phyloP scores from a whole-genome alignment of 1,284 basidiomycete species.

The Rhodotorula mucilaginosa region DNA sequence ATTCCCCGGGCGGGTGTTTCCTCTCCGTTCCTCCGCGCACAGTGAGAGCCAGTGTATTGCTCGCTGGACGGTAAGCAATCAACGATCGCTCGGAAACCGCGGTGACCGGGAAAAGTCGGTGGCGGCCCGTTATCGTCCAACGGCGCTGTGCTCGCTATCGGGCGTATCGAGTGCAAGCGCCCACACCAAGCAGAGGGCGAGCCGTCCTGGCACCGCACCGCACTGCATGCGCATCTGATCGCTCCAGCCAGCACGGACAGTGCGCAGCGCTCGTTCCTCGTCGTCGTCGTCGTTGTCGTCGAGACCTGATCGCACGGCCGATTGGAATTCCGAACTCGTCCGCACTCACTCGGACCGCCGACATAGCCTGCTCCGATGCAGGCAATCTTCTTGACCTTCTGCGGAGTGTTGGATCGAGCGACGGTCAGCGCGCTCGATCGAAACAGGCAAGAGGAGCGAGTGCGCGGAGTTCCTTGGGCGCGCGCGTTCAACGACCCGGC shows the following conservation, averaged over 20 bases:
- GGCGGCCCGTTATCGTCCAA: too few species aligned
- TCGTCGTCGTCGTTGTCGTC: not conserved
- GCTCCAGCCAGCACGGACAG: too few species aligned
- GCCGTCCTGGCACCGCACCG: not conserved
- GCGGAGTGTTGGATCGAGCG: not conserved
- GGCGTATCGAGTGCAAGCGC: too few species aligned
- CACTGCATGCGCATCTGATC: not conserved
- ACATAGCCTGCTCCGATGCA: slow-evolving; percentile 91
- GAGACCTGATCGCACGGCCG: not conserved
- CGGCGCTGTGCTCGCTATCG: too few species aligned
- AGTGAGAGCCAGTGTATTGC: too few species aligned
- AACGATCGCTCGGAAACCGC: too few species aligned
- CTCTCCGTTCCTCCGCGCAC: too few species aligned
- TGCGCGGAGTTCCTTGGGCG: not conserved
- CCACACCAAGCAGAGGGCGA: too few species aligned
- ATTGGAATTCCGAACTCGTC: too few species aligned
- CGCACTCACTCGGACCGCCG: slow-evolving; percentile 59
- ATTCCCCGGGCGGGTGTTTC: too few species aligned
- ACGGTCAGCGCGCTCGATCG: not conserved
- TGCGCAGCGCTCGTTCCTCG: not conserved
- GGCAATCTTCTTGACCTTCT: slow-evolving; percentile 49
- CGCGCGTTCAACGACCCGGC: not conserved
- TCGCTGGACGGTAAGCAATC: too few species aligned
- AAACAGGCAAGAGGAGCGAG: not conserved
- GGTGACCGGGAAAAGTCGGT: too few species aligned